Base-by-base conservation (phyloP, 2,329 filamentous ascomycete genomes). In the Trichoderma harzianum region DNA sequence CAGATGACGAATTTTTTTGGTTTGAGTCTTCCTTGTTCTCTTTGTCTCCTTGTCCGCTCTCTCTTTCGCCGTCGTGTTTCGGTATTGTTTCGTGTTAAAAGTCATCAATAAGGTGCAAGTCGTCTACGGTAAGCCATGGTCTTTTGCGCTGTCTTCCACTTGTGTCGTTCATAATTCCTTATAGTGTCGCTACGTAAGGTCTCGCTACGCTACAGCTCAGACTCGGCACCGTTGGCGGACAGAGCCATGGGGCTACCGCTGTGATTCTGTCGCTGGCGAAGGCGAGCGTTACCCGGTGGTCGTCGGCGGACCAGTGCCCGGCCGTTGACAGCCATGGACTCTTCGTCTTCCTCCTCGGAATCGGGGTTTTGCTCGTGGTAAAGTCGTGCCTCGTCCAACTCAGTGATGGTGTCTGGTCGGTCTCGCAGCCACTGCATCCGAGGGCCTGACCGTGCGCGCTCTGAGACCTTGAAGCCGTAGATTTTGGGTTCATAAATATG, bases 371-470 rank as follows among this genome's bases (percentile, higher is more conserved):
- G 84, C 72, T 85, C 84, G 28, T 84, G 85, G 75, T 85, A 89
- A 8, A 83, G 80, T 12, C 86, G 83, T n/a, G 88, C 86, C 83
- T 99, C 96, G 79, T 99, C 94, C 64, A 98, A 85, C 77, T 97
- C 93, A 57, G 87, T 90, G 70, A 97, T 86, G 78, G 97, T 90
- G 16, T 86, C 85, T 0, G 96, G 96, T 79, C 94, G 92, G 82
- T 92, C 91, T 76, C 96, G 90, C 77, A 99, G 84, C 96, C 96
- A 99, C 80, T 95, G 94, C 96, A 99, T 99, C 73, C 96, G 89
- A 14, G 96, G 96, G 0, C 96, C 96, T 28, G 93, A 94, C 76
- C 93, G 90, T 55, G 96, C 93, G 72, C 95, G 87, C 82, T 98
- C 96, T 21, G 93, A 95, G 26, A 99, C 96, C 73, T 92, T 90